Percentiles rank a stretch among this genome's conserved stretches.
Evolutionary conservation across 169 alveolate genomes (phyloP).

Genomic region (Perkinsus olseni): DNA sequence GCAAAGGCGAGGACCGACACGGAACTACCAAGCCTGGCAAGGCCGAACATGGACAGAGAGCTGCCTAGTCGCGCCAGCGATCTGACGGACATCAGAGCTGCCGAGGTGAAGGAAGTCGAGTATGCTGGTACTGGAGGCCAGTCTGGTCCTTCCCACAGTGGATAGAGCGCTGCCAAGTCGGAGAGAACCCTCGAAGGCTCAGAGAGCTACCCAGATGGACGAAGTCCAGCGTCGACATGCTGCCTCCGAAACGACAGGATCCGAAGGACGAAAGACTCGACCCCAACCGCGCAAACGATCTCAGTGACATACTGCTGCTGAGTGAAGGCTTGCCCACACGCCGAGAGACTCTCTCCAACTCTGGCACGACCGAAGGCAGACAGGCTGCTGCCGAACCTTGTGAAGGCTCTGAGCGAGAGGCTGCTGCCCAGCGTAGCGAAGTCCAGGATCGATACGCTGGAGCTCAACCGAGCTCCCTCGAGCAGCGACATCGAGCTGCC

Average conservation of each 20-base stretch:
- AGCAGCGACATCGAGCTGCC: background rate
- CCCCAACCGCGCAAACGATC: background rate
- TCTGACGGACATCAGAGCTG: background rate
- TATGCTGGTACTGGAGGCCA: background rate
- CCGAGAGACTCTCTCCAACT: background rate
- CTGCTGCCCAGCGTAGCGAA: background rate
- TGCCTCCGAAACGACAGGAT: background rate
- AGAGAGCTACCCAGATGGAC: background rate
- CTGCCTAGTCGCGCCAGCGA: background rate
- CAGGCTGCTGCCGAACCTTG: background rate
- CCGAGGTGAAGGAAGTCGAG: background rate
- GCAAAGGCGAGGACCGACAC: background rate
- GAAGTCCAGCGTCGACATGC: background rate
- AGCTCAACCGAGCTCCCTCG: background rate
- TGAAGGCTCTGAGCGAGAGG: background rate
- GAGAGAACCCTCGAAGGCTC: background rate
- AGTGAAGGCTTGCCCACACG: background rate
- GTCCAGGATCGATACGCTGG: background rate
- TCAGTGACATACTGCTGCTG: background rate
- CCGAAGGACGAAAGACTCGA: background rate
- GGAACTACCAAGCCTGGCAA: background rate
- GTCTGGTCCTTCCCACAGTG: background rate
- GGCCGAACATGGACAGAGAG: background rate
- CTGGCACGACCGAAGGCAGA: background rate
- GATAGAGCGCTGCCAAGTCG: background rate